Percentiles rank a stretch among this genome's conserved stretches.
phyloP scores from a whole-genome alignment of 73 alveolate genomes.

The Stentor roeselii region DNA sequence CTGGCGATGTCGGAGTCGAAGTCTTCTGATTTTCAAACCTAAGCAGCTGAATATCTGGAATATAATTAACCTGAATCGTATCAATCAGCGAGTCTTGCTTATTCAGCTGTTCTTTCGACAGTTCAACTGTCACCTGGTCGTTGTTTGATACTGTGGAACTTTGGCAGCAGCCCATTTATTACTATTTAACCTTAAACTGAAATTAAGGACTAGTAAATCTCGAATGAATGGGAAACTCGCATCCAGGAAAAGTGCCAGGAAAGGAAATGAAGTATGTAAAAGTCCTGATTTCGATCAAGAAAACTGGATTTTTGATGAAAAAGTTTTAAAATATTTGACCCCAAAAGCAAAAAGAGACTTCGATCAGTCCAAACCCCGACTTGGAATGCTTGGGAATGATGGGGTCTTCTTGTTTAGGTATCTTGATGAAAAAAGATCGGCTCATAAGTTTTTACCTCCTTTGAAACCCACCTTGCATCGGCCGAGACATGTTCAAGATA shows the following conservation, averaged over 20 bases:
- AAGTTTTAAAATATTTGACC: neutral
- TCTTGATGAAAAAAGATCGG: neutral
- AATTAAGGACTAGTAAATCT: neutral
- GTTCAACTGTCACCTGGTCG: neutral
- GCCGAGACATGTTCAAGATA: neutral
- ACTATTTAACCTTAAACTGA: too few relatives aligned
- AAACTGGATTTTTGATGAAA: neutral
- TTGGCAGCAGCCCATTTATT: conserved; percentile 9
- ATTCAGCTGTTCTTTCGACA: neutral
- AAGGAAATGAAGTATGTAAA: neutral
- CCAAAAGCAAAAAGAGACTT: neutral
- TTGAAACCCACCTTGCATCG: neutral
- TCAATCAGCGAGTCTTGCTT: neutral
- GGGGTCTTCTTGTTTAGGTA: neutral
- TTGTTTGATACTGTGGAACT: neutral
- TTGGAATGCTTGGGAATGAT: too few relatives aligned
- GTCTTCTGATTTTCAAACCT: neutral
- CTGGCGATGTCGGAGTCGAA: neutral
- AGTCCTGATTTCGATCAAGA: neutral
- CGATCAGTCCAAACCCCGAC: neutral
- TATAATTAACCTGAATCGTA: neutral
- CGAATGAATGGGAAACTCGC: too few relatives aligned
- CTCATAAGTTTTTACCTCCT: neutral
- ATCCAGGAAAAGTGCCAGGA: too few relatives aligned
- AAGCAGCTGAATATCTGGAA: too few relatives aligned